phyloP scores from a whole-genome alignment of 257 asterid species.

The Solanum tacnaense region DNA sequence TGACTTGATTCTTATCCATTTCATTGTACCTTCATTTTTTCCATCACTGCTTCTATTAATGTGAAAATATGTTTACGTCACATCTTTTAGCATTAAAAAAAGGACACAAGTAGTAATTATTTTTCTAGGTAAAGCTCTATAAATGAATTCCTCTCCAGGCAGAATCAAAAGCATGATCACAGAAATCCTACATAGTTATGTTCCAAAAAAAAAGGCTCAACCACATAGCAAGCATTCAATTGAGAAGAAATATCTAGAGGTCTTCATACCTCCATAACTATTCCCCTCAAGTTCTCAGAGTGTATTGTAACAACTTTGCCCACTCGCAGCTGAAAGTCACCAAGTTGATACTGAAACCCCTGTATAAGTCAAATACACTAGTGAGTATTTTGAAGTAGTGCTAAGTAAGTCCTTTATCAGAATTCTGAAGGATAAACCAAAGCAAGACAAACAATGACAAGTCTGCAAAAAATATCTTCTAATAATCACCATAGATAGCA shows the following conservation, averaged over 20 bases:
- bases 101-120: fast-evolving
- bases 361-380: conserved; percentile 1
- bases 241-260: background rate
- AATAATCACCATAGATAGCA: background rate
- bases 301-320: conserved; percentile 85
- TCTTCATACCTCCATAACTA: conserved; percentile 81
- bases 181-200: background rate
- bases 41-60: background rate
- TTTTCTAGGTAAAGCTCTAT: background rate
- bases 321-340: conserved; percentile 90
- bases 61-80: background rate
- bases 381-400: background rate
- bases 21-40: background rate
- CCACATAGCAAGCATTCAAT: background rate
- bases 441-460: background rate
- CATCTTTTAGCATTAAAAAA: background rate
- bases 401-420: background rate
- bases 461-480: background rate
- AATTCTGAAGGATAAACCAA: background rate
- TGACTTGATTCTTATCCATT: background rate
- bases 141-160: background rate
- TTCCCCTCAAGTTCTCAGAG: conserved; percentile 86
- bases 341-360: conserved; percentile 81
- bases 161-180: background rate
- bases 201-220: background rate